Base-by-base conservation (phyloP, 495 filamentous ascomycete species). In the Trichoderma parareesei region DNA sequence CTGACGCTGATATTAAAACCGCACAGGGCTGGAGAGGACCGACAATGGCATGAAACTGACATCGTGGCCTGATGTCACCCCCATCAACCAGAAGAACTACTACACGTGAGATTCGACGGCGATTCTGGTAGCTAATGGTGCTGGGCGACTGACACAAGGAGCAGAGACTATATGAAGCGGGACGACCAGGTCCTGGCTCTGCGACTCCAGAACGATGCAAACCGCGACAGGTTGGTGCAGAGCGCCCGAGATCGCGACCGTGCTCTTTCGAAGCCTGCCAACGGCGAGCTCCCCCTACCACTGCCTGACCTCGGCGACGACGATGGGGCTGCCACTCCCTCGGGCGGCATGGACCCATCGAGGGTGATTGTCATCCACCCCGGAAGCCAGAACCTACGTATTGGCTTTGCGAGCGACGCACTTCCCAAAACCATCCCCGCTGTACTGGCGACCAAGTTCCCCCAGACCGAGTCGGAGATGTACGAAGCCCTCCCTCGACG, bases 61-160 rank as follows among this genome's bases (percentile, higher is more conserved):
- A 35, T 93, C 83, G 75, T 98, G 94, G 94, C 95, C 94, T 20
- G 88, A 92, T 69, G 85, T 97, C 49, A 81, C 82, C 16, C 88
- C 92, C 71, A 98, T 98, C 74, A 98, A 98, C 72, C 94, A 98
- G 72, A 98, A 98, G 77, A 98, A 98, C 76, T 98, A 98, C 76
- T 98, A 98, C 71, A 98, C 94, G 91, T 97, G 82, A 64, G 91
- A 81, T n/a, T 43, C 27, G 16, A 42, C 41, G 20, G 5, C 18
- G 37, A 63, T 38, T 43, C 18, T n/a, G 38, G 35, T 44, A 13
- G 38, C 35, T 42, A 33, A 13, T 37, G 8, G 11, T 20, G 33
- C 13, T 16, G 8, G 4, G 4, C 3, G 37, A 66, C 72, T 76
- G 61, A 75, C 71, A 14, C 27, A 33, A 46, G 62, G 35, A 57